Conservation (phyloP, 2,329 filamentous ascomycete genomes). For the Colletotrichum sansevieriae region DNA sequence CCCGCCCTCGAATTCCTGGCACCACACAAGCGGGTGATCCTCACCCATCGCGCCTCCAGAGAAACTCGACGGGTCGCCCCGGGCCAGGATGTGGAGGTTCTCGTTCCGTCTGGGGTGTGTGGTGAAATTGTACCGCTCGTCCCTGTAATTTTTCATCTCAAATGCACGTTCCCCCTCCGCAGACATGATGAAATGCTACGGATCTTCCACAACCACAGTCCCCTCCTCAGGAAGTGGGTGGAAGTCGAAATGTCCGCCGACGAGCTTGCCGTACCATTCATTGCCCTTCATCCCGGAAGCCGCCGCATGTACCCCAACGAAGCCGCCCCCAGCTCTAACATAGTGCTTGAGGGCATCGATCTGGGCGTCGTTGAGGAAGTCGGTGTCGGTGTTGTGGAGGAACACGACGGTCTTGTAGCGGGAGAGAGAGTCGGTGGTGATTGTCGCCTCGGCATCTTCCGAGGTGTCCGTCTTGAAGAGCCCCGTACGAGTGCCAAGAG, state of each 20-base stretch:
- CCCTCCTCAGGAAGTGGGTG: slow-evolving; percentile 55
- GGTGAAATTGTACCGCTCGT: slow-evolving; percentile 60
- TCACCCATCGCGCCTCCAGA: slow-evolving; percentile 52
- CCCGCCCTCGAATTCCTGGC: slow-evolving; percentile 53
- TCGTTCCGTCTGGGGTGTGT: slow-evolving; percentile 46
- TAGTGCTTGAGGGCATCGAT: slow-evolving; percentile 51
- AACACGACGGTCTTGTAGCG: slow-evolving; percentile 54
- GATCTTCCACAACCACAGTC: slow-evolving; percentile 48
- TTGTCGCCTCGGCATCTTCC: slow-evolving; percentile 51
- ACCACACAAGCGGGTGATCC: slow-evolving; percentile 57
- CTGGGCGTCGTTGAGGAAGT: slow-evolving; percentile 51
- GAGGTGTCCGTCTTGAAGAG: slow-evolving; percentile 51
- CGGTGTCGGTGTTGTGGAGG: slow-evolving; percentile 53
- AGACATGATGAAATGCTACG: slow-evolving; percentile 48
- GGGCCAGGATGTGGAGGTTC: slow-evolving; percentile 51
- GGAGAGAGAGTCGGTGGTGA: slow-evolving; percentile 49
- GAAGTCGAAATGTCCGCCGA: slow-evolving; percentile 54
- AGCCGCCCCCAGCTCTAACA: slow-evolving; percentile 52
- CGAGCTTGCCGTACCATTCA: slow-evolving; percentile 54
- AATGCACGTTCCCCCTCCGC: slow-evolving; percentile 7
- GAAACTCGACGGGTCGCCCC: slow-evolving; percentile 53
- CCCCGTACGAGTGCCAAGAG: slow-evolving; percentile 45
- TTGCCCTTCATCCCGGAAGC: slow-evolving; percentile 50
- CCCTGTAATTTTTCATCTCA: slow-evolving; percentile 47
- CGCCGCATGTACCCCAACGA: slow-evolving; percentile 58